phyloP scores from a whole-genome alignment of 257 asterid species.

The Solanum neorickii region DNA sequence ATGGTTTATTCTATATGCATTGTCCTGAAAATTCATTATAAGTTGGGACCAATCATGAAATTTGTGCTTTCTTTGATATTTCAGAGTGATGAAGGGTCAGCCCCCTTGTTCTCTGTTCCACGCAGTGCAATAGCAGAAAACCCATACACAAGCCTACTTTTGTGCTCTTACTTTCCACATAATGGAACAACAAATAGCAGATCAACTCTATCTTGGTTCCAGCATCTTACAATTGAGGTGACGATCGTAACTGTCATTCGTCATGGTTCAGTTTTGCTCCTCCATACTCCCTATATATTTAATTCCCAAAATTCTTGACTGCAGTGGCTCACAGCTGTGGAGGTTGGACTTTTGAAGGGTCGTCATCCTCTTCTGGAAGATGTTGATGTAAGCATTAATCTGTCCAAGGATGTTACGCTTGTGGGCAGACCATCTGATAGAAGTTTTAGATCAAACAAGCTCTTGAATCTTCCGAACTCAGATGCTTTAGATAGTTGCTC shows the following conservation, averaged over 20 bases:
- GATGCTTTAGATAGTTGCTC: slow-evolving; percentile 13
- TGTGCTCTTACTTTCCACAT: slow-evolving; percentile 51
- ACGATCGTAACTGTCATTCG: background rate
- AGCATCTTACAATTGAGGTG: slow-evolving; percentile 75
- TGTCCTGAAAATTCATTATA: slow-evolving; percentile 2
- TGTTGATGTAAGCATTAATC: slow-evolving; percentile 65
- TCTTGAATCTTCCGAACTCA: slow-evolving; percentile 22
- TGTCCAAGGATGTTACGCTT: slow-evolving; percentile 46
- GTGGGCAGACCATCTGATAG: slow-evolving; percentile 24
- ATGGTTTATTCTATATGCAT: background rate
- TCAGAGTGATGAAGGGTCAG: slow-evolving; percentile 68
- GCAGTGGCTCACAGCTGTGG: slow-evolving; percentile 95
- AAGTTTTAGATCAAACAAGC: slow-evolving; percentile 19
- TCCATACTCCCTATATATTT: background rate
- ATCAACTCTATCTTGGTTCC: slow-evolving; percentile 56
- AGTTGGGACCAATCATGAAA: slow-evolving; percentile 7
- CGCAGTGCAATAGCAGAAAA: slow-evolving; percentile 76
- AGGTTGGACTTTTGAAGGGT: slow-evolving; percentile 94
- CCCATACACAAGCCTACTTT: slow-evolving; percentile 78
- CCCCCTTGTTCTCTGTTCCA: slow-evolving; percentile 75
- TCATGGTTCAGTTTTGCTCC: background rate
- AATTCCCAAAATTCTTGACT: slow-evolving; percentile 6
- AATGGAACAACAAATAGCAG: slow-evolving; percentile 20
- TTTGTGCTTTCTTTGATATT: slow-evolving; percentile 21
- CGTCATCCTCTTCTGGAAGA: slow-evolving; percentile 91